phyloP scores from a whole-genome alignment of 225 moss, liverwort and hornwort genomes.

The Bryum argenteum region DNA sequence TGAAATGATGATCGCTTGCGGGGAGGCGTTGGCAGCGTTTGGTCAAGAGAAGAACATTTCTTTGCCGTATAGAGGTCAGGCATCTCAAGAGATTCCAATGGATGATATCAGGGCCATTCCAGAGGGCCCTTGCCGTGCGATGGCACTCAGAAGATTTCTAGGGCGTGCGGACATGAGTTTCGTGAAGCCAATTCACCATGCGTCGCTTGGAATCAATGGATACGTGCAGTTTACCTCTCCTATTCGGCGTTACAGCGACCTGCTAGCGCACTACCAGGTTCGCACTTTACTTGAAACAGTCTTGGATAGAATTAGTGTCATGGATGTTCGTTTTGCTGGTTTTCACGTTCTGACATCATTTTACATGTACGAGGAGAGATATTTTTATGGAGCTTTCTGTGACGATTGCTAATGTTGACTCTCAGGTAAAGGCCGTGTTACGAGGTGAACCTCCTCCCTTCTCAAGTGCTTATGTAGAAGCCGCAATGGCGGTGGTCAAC shows the following conservation, averaged over 20 bases:
- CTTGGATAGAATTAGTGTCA: slow-evolving; percentile 15
- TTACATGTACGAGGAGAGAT: neutral
- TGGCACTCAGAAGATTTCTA: slow-evolving; percentile 70
- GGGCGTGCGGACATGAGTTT: slow-evolving; percentile 93
- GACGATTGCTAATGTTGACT: neutral
- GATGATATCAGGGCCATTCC: slow-evolving; percentile 62
- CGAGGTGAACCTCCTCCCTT: slow-evolving; percentile 77
- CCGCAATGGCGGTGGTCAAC: slow-evolving; percentile 78
- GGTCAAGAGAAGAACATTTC: slow-evolving; percentile 76
- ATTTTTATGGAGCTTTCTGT: neutral
- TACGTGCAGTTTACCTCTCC: slow-evolving; percentile 99
- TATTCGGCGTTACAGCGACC: slow-evolving; percentile 85
- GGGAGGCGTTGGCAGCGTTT: slow-evolving; percentile 80
- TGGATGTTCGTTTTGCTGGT: too few relatives aligned
- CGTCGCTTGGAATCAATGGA: slow-evolving; percentile 81
- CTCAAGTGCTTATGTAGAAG: slow-evolving; percentile 74
- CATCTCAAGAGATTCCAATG: slow-evolving; percentile 52
- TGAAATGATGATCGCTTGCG: slow-evolving; percentile 99
- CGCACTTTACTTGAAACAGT: slow-evolving; percentile 18
- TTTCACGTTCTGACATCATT: neutral
- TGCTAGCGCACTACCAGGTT: slow-evolving; percentile 96
- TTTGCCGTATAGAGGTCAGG: slow-evolving; percentile 91
- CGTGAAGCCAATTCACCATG: slow-evolving; percentile 74
- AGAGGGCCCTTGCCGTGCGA: slow-evolving; percentile 80
- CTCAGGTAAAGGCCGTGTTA: slow-evolving; percentile 85